phyloP scores from a whole-genome alignment of 192 early-diverging fungal species.

The Podila verticillata region DNA sequence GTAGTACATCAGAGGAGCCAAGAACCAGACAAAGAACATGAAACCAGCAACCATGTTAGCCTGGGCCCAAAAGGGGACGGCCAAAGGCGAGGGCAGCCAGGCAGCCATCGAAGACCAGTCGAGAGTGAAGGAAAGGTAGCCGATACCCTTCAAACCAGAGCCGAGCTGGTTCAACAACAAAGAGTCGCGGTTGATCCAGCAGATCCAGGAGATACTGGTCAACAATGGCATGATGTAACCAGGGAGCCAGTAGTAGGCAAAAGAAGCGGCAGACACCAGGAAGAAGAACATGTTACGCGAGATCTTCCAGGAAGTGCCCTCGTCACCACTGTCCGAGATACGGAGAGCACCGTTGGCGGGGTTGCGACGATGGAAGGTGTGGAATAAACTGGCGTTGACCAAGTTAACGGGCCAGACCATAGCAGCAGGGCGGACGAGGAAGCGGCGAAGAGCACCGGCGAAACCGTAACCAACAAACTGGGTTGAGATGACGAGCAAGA shows the following conservation, averaged over 20 bases:
- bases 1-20: slow-evolving; percentile 79
- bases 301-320: slow-evolving; percentile 47
- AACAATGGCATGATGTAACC: slow-evolving; percentile 72
- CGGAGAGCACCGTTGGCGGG: slow-evolving; percentile 28
- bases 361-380: slow-evolving; percentile 76
- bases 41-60: slow-evolving; percentile 79
- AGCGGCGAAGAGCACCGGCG: slow-evolving; percentile 73
- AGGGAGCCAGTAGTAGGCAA: slow-evolving; percentile 63
- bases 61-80: slow-evolving; percentile 77
- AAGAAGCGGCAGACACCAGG: slow-evolving; percentile 51
- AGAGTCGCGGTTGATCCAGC: slow-evolving; percentile 62
- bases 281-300: slow-evolving; percentile 63
- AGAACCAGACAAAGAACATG: slow-evolving; percentile 79
- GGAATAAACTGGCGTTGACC: slow-evolving; percentile 80
- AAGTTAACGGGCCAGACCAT: slow-evolving; percentile 92
- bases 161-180: slow-evolving; percentile 61
- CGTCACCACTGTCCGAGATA: slow-evolving; percentile 2
- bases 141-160: slow-evolving; percentile 70
- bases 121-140: slow-evolving; percentile 73
- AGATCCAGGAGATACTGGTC: slow-evolving; percentile 65
- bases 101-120: slow-evolving; percentile 74
- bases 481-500: slow-evolving; percentile 78
- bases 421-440: slow-evolving; percentile 84
- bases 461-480: slow-evolving; percentile 70
- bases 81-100: slow-evolving; percentile 68